These are phyloP conservation scores for Mrakia frigida DNA, from an alignment of 768 basidiomycete genomes.

Conservation along the genomic window DNA sequence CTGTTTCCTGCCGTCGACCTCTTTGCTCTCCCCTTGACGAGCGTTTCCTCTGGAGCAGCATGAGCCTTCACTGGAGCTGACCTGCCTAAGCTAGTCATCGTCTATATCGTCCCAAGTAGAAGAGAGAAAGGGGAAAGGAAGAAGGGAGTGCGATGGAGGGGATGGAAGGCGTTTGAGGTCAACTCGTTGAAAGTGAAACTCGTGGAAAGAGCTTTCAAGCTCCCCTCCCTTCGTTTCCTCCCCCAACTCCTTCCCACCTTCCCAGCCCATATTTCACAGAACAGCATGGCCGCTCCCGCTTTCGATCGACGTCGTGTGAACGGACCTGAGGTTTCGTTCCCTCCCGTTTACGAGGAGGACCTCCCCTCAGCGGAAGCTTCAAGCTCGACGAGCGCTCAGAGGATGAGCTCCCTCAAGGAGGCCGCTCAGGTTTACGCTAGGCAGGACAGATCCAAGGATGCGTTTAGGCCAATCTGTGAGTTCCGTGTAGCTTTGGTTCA, in stretches of 20 bases:
- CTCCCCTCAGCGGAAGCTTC: conserved; percentile 34
- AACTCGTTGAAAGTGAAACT: neutral
- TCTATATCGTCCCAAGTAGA: neutral
- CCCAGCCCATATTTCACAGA: neutral
- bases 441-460: conserved; percentile 51
- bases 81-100: neutral
- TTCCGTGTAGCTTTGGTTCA: neutral
- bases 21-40: conserved; percentile 3
- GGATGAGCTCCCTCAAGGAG: conserved; percentile 16
- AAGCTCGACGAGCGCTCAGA: conserved; percentile 40
- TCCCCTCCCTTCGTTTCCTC: neutral
- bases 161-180: neutral
- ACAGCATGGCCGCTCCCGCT: conserved; percentile 17
- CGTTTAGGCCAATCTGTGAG: conserved; percentile 84
- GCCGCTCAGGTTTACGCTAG: conserved; percentile 47
- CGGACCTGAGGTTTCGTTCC: conserved; percentile 76
- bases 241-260: neutral
- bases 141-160: neutral
- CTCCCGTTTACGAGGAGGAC: conserved; percentile 57
- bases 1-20: conserved; percentile 12
- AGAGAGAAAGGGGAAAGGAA: too few species aligned
- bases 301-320: conserved; percentile 82
- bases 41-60: neutral
- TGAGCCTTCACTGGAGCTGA: neutral
- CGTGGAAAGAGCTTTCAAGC: neutral